Evolutionary conservation across 331 rosid species (phyloP).

Genomic region (Acacia pycnantha): DNA sequence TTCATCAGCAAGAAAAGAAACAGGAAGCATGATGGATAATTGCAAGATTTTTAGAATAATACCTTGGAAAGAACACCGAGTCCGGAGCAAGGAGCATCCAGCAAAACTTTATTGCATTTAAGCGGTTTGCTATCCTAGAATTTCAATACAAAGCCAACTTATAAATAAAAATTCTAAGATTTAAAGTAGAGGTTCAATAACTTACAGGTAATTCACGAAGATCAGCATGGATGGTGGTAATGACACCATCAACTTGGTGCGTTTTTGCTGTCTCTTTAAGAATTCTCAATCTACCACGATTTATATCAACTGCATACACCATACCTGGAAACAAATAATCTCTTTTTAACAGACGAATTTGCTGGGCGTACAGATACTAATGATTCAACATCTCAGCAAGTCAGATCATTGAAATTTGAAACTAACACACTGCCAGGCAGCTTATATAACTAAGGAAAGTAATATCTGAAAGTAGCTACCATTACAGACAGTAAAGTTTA

Average conservation of each 20-base stretch:
- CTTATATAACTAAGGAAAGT: neutral
- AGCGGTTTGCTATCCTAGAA: slow-evolving; percentile 51
- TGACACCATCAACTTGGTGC: slow-evolving; percentile 70
- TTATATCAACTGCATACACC: slow-evolving; percentile 70
- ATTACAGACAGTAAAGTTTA: neutral
- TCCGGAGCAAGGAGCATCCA: slow-evolving; percentile 92
- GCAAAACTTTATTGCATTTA: slow-evolving; percentile 69
- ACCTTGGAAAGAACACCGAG: slow-evolving; percentile 95
- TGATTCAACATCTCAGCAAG: neutral
- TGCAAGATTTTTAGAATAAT: slow-evolving; percentile 18
- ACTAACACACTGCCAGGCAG: neutral
- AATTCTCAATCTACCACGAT: slow-evolving; percentile 79
- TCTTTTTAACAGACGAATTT: neutral
- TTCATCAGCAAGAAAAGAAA: slow-evolving; percentile 12
- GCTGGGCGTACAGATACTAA: neutral
- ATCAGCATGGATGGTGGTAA: slow-evolving; percentile 64
- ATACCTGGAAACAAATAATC: slow-evolving; percentile 51
- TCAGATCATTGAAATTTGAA: neutral
- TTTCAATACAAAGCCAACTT: neutral
- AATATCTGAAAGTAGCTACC: neutral
- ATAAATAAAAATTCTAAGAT: slow-evolving; percentile 23
- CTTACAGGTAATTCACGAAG: slow-evolving; percentile 63
- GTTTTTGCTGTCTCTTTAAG: slow-evolving; percentile 79
- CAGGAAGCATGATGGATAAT: neutral
- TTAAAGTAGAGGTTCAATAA: neutral